phyloP scores from a whole-genome alignment of 2,329 filamentous ascomycete genomes.

The Colletotrichum spinosum region DNA sequence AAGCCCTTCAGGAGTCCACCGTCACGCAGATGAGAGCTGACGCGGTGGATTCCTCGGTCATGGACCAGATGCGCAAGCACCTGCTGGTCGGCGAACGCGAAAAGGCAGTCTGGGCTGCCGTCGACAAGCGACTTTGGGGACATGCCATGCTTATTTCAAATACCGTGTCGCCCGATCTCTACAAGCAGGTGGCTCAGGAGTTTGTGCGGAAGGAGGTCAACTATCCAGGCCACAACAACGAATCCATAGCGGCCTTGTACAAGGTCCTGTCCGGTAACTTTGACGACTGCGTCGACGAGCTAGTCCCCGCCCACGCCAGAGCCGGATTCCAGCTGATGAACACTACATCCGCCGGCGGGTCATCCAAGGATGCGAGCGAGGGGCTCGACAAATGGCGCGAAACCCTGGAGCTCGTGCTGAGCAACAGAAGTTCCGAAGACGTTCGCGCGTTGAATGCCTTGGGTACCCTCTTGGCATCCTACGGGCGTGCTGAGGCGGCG shows the following conservation, averaged over 20 bases:
- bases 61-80: conserved; percentile 78
- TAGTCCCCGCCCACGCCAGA: conserved; percentile 91
- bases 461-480: conserved; percentile 84
- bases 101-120: conserved; percentile 92
- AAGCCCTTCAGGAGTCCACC: conserved; percentile 42
- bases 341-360: conserved; percentile 70
- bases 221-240: conserved; percentile 80
- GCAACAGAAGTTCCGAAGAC: conserved; percentile 88
- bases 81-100: conserved; percentile 87
- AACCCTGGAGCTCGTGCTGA: conserved; percentile 85
- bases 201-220: conserved; percentile 97
- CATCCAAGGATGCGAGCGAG: conserved; percentile 79
- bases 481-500: conserved; percentile 89
- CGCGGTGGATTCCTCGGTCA: conserved; percentile 73
- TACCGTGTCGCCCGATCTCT: conserved; percentile 82
- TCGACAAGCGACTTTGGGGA: conserved; percentile 94
- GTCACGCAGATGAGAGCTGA: conserved; percentile 66
- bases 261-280: conserved; percentile 93
- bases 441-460: conserved; percentile 81
- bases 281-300: conserved; percentile 94
- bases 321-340: conserved; percentile 93
- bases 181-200: conserved; percentile 94
- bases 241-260: conserved; percentile 91
- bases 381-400: conserved; percentile 96
- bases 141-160: conserved; percentile 92